Conservation (phyloP, 176 grass and related monocot species). For the Rhipidocladum racemiflorum region DNA sequence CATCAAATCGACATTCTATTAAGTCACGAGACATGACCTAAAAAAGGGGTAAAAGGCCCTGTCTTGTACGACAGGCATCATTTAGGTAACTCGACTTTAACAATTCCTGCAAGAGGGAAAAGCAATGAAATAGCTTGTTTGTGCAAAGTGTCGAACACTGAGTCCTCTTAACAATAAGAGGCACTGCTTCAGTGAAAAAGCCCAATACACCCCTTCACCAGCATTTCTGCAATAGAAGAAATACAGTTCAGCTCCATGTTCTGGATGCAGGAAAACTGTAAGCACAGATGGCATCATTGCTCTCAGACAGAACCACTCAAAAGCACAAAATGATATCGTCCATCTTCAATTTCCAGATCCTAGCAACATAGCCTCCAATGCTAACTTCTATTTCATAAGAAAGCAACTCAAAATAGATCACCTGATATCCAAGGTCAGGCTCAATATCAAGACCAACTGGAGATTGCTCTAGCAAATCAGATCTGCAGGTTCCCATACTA, state of each 20-base stretch:
- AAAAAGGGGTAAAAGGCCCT: slow-evolving; percentile 3
- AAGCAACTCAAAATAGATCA: slow-evolving; percentile 35
- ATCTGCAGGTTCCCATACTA: slow-evolving; percentile 72
- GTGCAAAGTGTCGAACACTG: slow-evolving; percentile 37
- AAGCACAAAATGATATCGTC: slow-evolving; percentile 37
- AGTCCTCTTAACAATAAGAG: slow-evolving; percentile 44
- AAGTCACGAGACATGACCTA: background rate
- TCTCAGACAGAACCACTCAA: slow-evolving; percentile 26
- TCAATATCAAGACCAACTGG: slow-evolving; percentile 50
- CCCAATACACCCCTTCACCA: slow-evolving; percentile 58
- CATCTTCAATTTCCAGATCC: slow-evolving; percentile 44
- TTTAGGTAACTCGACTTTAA: slow-evolving; percentile 17
- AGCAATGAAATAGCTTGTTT: slow-evolving; percentile 30
- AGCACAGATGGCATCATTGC: slow-evolving; percentile 39
- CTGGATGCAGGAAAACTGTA: slow-evolving; percentile 49
- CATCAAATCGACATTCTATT: background rate
- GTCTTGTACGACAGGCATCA: slow-evolving; percentile 31
- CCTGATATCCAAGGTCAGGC: slow-evolving; percentile 56
- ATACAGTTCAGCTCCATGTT: slow-evolving; percentile 67
- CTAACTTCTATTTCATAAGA: slow-evolving; percentile 31
- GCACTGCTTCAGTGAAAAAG: slow-evolving; percentile 70
- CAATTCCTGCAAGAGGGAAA: slow-evolving; percentile 44
- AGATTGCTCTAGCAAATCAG: slow-evolving; percentile 62
- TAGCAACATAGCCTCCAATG: slow-evolving; percentile 14
- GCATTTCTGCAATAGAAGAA: slow-evolving; percentile 85